Percentiles rank a stretch among this genome's conserved stretches.
These are phyloP conservation scores for Pichia sp. DNA, from an alignment of 1,139 yeast genomes.

Conservation along the genomic window DNA sequence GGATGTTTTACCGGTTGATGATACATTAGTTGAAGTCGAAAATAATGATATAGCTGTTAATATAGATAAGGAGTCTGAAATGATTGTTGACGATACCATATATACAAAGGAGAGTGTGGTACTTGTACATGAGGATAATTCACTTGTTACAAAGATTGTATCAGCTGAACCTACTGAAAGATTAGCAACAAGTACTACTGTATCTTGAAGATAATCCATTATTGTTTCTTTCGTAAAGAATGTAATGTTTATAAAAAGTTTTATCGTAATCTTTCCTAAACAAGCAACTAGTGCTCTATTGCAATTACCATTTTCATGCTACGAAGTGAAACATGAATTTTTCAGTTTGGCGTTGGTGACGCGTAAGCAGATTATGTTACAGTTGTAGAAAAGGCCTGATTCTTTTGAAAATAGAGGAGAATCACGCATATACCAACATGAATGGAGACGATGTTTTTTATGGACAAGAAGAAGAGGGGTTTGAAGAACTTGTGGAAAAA, in stretches of 20 bases:
- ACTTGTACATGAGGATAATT: neutral
- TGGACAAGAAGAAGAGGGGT: conserved; percentile 25
- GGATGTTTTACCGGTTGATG: neutral
- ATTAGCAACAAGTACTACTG: neutral
- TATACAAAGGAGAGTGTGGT: conserved; percentile 8
- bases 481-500: conserved; percentile 26
- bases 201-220: neutral
- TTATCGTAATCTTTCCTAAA: neutral
- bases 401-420: neutral
- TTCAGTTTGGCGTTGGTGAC: neutral
- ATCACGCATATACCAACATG: neutral
- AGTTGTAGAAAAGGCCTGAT: neutral
- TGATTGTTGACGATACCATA: neutral
- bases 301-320: neutral
- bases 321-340: neutral
- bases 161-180: neutral
- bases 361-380: neutral
- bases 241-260: neutral
- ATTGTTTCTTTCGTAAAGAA: neutral
- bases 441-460: conserved; percentile 12
- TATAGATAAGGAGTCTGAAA: conserved; percentile 1
- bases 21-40: neutral
- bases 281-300: neutral
- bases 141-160: neutral
- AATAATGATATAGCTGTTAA: neutral